Base-by-base conservation (phyloP, 768 basidiomycete species). In the Mycena capillaripes region DNA sequence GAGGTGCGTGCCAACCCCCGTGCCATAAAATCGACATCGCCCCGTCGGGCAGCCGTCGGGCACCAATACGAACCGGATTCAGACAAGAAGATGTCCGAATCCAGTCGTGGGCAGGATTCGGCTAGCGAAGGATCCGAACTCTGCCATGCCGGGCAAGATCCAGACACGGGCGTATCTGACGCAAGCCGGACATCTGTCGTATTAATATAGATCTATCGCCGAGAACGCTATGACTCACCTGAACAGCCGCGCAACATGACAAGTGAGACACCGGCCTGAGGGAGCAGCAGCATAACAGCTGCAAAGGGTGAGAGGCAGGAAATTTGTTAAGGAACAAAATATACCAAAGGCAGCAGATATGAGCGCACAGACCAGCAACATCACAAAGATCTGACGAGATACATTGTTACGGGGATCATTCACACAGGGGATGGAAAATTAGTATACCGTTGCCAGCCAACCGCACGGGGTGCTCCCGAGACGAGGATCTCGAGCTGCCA, bases 21-120 rank as follows among this genome's bases (percentile, higher is more conserved):
- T 40, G 57, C 57, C 57, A 36, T 40, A 36, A 19, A 5, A 40
- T 58, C n/a, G 57, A 58, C 57, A 25, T n/a, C 21, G 57, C 57
- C 57, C 57, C n/a, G 57, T 58, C 57, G 57, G 36, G 57, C 57
- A 58, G 6, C 57, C 21, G 57, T 40, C 57, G 23, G 36, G 23
- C 57, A 58, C 36, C 21, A 25, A 38, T 58, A 50, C 48, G 48
- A 23, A 50, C 48, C 25, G 48, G 5, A 50, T 23, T 1, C 3
- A 17, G 9, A 23, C n/a, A 27, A 25, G 9, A 14, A 50, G 9
- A 3, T 27, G 25, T 23, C 23, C 6, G 9, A 14, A 50, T 50
- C n/a, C 48, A 25, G 48, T 50, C 48, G 48, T 50, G 48, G 48
- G 25, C 48, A 50, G 48, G 48, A 50, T 27, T 7, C 48, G 25